phyloP scores from a whole-genome alignment of 2,329 filamentous ascomycete genomes.

The Daldinia eschscholtzii region DNA sequence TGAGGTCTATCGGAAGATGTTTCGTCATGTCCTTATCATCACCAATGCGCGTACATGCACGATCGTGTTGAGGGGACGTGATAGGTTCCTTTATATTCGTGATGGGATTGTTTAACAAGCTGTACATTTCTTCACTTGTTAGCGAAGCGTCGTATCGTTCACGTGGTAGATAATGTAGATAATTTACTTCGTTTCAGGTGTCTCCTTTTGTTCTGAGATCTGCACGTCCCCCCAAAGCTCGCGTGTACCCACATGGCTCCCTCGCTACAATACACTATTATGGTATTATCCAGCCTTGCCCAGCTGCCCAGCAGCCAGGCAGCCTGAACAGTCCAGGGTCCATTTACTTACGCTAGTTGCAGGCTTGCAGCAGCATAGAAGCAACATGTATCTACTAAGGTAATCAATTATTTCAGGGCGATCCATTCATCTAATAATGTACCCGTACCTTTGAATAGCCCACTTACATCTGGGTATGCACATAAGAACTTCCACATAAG shows the following conservation, averaged over 20 bases:
- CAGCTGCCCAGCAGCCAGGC: neutral
- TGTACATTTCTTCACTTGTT: constrained; percentile 7
- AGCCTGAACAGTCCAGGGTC: constrained; percentile 1
- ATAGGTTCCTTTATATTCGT: constrained; percentile 30
- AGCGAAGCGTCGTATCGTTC: constrained; percentile 27
- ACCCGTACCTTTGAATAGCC: neutral
- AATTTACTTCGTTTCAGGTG: constrained; percentile 40
- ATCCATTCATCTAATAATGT: neutral
- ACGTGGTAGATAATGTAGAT: constrained; percentile 25
- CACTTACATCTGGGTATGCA: neutral
- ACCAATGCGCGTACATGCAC: neutral
- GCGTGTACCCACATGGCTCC: constrained; percentile 29
- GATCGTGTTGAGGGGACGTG: constrained; percentile 13
- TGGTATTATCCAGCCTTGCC: constrained; percentile 29
- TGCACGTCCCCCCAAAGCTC: constrained; percentile 12
- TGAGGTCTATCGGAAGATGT: constrained; percentile 16
- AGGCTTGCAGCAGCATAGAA: neutral
- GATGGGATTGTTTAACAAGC: constrained; percentile 1
- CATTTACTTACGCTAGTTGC: constrained; percentile 1
- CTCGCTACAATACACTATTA: constrained; percentile 15
- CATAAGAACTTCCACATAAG: neutral
- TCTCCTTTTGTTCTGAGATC: constrained; percentile 33
- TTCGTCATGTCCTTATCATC: constrained; percentile 26
- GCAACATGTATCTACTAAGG: constrained; percentile 16
- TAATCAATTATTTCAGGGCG: constrained; percentile 25